A percentile compares a stretch with the other conserved stretches of the same genome.
phyloP scores from a whole-genome alignment of 495 filamentous ascomycete genomes.

The Penicillium paxilli region DNA sequence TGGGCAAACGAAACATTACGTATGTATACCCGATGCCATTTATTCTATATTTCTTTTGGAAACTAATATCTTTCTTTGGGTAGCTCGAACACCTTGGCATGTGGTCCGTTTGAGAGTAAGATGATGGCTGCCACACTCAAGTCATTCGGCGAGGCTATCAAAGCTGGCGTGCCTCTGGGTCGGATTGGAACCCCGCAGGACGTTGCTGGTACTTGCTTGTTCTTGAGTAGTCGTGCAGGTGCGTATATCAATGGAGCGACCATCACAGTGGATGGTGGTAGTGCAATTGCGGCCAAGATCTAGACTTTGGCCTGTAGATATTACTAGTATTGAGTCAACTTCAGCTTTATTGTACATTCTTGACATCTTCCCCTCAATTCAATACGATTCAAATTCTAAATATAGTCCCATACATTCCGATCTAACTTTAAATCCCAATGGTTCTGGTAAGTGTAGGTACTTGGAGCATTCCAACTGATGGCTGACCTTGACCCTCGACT shows the following conservation, averaged over 20 bases:
- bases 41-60: neutral
- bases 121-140: conserved; percentile 78
- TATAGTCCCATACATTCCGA: neutral
- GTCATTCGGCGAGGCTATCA: conserved; percentile 60
- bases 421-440: neutral
- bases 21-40: conserved; percentile 29
- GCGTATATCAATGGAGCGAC: conserved; percentile 76
- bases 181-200: conserved; percentile 72
- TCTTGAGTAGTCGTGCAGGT: conserved; percentile 68
- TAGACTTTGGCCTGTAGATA: conserved; percentile 28
- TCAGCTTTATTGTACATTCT: neutral
- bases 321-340: neutral
- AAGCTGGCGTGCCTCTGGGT: conserved; percentile 63
- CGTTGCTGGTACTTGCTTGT: conserved; percentile 75
- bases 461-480: conserved; percentile 15
- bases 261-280: conserved; percentile 73
- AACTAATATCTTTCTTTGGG: conserved; percentile 5
- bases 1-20: conserved; percentile 71
- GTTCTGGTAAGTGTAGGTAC: neutral
- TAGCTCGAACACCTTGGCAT: conserved; percentile 67
- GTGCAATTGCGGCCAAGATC: conserved; percentile 52
- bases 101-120: conserved; percentile 78
- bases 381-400: neutral
- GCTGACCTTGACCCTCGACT: conserved; percentile 1
- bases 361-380: neutral